Percentiles rank a stretch among this genome's conserved stretches.
Conservation (phyloP, 805 yeast genomes). For the Ogataea corticis region DNA sequence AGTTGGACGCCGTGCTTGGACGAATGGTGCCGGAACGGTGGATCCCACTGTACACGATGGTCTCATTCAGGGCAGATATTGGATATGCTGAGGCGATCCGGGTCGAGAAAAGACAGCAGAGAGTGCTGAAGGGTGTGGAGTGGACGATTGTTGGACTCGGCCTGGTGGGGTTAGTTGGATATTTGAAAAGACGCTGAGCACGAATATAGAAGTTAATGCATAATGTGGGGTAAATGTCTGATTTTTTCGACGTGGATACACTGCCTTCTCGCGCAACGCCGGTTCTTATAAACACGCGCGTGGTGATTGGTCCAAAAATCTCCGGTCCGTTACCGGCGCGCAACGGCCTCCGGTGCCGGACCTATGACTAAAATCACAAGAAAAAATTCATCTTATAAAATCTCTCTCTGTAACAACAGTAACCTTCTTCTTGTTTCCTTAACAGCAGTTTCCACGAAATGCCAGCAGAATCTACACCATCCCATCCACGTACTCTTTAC, state of each 20-base stretch:
- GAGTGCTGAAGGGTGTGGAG: slow-evolving; percentile 41
- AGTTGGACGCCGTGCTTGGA: slow-evolving; percentile 65
- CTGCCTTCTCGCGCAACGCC: no score
- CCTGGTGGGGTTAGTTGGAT: slow-evolving; percentile 11
- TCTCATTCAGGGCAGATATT: slow-evolving; percentile 82
- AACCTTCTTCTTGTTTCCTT: not conserved
- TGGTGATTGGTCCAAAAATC: slow-evolving; percentile 5
- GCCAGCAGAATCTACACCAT: slow-evolving; percentile 34
- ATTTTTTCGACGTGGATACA: no score
- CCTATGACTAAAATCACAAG: slow-evolving; percentile 10
- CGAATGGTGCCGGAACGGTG: slow-evolving; percentile 59
- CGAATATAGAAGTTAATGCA: not conserved
- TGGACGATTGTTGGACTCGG: slow-evolving; percentile 16
- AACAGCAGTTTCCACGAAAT: slow-evolving; percentile 13
- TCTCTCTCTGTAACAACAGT: not conserved
- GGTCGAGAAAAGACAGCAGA: slow-evolving; percentile 54
- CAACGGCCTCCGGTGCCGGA: slow-evolving; percentile 13
- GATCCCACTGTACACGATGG: slow-evolving; percentile 91
- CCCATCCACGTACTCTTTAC: slow-evolving; percentile 71
- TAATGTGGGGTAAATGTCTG: not conserved
- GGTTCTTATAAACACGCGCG: no score
- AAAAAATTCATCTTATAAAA: slow-evolving; percentile 1
- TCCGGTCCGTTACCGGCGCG: slow-evolving; percentile 7
- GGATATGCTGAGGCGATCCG: slow-evolving; percentile 68
- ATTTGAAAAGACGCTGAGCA: slow-evolving; percentile 3